A percentile compares a stretch with the other conserved stretches of the same genome.
These are phyloP conservation scores for Mucor sp. DNA, from an alignment of 371 early-diverging fungal genomes.

Conservation along the genomic window DNA sequence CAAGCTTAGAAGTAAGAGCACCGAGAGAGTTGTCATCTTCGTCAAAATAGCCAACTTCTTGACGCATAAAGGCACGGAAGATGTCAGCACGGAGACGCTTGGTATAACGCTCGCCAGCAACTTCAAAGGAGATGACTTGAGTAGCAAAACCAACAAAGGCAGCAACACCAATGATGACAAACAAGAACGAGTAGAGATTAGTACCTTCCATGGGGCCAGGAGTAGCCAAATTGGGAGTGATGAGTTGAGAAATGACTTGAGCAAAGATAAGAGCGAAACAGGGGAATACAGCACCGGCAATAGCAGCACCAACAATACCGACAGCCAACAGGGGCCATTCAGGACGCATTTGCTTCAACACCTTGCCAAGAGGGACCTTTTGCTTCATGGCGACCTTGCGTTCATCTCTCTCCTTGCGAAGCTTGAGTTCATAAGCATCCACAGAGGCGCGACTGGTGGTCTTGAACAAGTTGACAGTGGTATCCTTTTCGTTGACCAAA, in stretches of 20 bases:
- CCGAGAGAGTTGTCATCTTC: slow-evolving; percentile 81
- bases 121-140: slow-evolving; percentile 45
- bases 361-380: slow-evolving; percentile 50
- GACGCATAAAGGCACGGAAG: slow-evolving; percentile 68
- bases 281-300: slow-evolving; percentile 65
- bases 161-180: slow-evolving; percentile 64
- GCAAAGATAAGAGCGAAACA: slow-evolving; percentile 51
- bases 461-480: slow-evolving; percentile 27
- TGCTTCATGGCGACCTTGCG: slow-evolving; percentile 44
- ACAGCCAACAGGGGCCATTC: slow-evolving; percentile 42
- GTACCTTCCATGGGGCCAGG: slow-evolving; percentile 52
- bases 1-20: slow-evolving; percentile 79
- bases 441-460: slow-evolving; percentile 38
- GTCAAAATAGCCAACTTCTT: slow-evolving; percentile 91
- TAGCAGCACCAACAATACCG: slow-evolving; percentile 49
- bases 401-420: slow-evolving; percentile 45
- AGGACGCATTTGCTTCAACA: slow-evolving; percentile 38
- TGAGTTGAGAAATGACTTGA: slow-evolving; percentile 33
- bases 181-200: slow-evolving; percentile 78
- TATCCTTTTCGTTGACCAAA: slow-evolving; percentile 25
- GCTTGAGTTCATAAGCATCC: slow-evolving; percentile 52
- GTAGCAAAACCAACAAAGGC: slow-evolving; percentile 50
- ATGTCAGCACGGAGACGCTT: slow-evolving; percentile 57
- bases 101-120: slow-evolving; percentile 63
- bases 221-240: slow-evolving; percentile 21